Base-by-base conservation (phyloP, 139 green algal species). In the Desmodesmus armatus region DNA sequence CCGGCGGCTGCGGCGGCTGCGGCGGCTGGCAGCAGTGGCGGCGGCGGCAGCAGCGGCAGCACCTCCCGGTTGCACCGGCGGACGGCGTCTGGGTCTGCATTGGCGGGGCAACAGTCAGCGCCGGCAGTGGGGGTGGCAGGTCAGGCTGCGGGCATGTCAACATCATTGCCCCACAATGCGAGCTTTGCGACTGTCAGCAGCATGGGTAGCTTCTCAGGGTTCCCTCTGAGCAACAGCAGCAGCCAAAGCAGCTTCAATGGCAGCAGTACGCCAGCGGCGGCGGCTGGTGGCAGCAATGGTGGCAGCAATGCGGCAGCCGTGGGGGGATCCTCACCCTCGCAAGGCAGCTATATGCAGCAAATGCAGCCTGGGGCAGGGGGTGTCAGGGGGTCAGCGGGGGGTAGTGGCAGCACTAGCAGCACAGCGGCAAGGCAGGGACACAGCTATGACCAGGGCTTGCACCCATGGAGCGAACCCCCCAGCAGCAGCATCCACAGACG, bases 141-240 rank as follows among this genome's bases (percentile, higher is more conserved):
- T n/a, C n/a, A n/a, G n/a, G n/a, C n/a, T n/a, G n/a, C n/a, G n/a
- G n/a, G n/a, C n/a, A n/a, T n/a, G n/a, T 72, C 23, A 1, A 49
- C 51, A 19, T 29, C 21, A 33, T 58, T 43, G 5, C n/a, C 43
- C 2, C 37, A 41, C 25, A 69, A 37, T 33, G 60, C 51, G 3
- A 82, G 74, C 74, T 82, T 82, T 72, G 55, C 55, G n/a, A 82
- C 76, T 23, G 76, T 82, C 11, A 82, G 76, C 76, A 82, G 76
- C 55, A 82, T 82, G 76, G 76, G 19, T 35, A 82, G 79, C 44
- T 35, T 75, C 13, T n/a, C n/a, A n/a, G n/a, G n/a, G n/a, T n/a
- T n/a, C n/a, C n/a, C n/a, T n/a, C 44, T 25, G 2, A 74, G 66
- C 66, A 74, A 44, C 66, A 44, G 66, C 66, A 74, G 66, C 66